Percentiles rank a stretch among this genome's conserved stretches.
These are phyloP conservation scores for Patellaria atrata DNA, from an alignment of 495 filamentous ascomycete species.

Conservation along the genomic window DNA sequence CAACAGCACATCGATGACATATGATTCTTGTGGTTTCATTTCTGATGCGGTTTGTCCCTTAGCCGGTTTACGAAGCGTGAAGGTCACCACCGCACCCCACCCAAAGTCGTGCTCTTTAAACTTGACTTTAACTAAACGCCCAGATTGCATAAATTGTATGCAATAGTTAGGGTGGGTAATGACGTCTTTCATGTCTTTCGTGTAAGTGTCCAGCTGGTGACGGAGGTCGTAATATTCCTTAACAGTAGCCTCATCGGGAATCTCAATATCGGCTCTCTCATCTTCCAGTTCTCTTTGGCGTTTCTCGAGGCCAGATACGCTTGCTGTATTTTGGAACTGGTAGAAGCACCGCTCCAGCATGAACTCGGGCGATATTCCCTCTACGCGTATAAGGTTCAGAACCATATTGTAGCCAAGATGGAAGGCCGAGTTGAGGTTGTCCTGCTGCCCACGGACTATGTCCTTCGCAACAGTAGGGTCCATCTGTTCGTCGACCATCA, in stretches of 20 bases:
- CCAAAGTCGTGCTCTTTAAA: conserved; percentile 70
- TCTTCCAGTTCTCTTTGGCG: conserved; percentile 50
- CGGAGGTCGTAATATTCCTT: conserved; percentile 84
- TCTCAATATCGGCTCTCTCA: conserved; percentile 53
- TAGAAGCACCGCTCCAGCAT: conserved; percentile 96
- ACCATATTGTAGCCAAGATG: conserved; percentile 99
- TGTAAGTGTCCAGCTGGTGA: conserved; percentile 65
- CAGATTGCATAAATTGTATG: conserved; percentile 62
- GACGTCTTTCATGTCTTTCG: conserved; percentile 71
- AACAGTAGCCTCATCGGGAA: conserved; percentile 71
- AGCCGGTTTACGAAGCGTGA: conserved; percentile 41
- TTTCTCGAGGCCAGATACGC: conserved; percentile 65
- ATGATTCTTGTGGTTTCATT: conserved; percentile 53
- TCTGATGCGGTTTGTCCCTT: conserved; percentile 49
- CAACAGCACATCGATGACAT: conserved; percentile 69
- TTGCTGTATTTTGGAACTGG: conserved; percentile 90
- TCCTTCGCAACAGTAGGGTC: conserved; percentile 85
- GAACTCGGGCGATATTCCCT: conserved; percentile 89
- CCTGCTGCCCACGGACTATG: conserved; percentile 91
- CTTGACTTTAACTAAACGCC: conserved; percentile 71
- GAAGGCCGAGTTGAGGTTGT: conserved; percentile 93
- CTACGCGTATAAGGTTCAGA: conserved; percentile 85
- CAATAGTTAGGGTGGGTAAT: conserved; percentile 81
- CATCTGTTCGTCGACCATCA: conserved; percentile 97
- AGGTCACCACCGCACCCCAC: conserved; percentile 78